A percentile compares a stretch with the other conserved stretches of the same genome.
Conservation (phyloP, 2,329 filamentous ascomycete genomes). For the Apiospora koreana region DNA sequence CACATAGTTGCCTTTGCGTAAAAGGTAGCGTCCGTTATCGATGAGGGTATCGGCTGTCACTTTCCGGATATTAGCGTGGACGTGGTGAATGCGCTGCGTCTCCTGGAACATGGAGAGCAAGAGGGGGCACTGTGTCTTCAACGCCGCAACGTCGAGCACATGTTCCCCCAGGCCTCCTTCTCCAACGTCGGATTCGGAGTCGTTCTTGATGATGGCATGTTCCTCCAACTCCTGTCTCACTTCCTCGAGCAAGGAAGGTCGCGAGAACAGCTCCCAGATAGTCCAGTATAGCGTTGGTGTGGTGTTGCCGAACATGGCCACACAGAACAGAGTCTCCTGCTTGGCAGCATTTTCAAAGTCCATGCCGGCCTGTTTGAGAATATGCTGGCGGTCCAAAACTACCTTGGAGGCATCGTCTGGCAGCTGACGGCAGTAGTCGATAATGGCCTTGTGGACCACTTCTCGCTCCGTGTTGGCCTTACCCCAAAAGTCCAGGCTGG, state of each 20-base stretch:
- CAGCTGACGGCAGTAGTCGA: neutral
- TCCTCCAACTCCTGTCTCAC: slow-evolving; percentile 40
- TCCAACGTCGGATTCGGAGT: neutral
- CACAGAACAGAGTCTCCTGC: slow-evolving; percentile 14
- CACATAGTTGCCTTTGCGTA: slow-evolving; percentile 35
- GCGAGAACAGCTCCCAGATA: slow-evolving; percentile 43
- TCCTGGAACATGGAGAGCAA: slow-evolving; percentile 39
- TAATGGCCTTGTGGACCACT: neutral
- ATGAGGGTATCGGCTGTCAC: slow-evolving; percentile 36
- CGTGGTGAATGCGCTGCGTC: slow-evolving; percentile 32
- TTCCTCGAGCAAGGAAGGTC: slow-evolving; percentile 37
- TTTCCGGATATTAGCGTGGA: slow-evolving; percentile 30
- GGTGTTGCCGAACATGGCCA: slow-evolving; percentile 44
- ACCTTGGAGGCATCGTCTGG: neutral
- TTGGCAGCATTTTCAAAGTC: slow-evolving; percentile 12
- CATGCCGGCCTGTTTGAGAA: slow-evolving; percentile 13
- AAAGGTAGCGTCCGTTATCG: slow-evolving; percentile 34
- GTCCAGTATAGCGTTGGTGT: slow-evolving; percentile 46
- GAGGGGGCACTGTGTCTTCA: slow-evolving; percentile 36
- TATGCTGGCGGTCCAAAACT: neutral
- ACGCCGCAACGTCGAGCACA: slow-evolving; percentile 32
- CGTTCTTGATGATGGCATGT: slow-evolving; percentile 11
- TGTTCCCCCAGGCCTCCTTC: neutral
- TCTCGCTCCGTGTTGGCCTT: neutral
- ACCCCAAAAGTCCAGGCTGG: neutral